Percentiles rank a stretch among this genome's conserved stretches.
phyloP scores from a whole-genome alignment of 1,284 basidiomycete species.

The Cryptococcus wingfieldii region DNA sequence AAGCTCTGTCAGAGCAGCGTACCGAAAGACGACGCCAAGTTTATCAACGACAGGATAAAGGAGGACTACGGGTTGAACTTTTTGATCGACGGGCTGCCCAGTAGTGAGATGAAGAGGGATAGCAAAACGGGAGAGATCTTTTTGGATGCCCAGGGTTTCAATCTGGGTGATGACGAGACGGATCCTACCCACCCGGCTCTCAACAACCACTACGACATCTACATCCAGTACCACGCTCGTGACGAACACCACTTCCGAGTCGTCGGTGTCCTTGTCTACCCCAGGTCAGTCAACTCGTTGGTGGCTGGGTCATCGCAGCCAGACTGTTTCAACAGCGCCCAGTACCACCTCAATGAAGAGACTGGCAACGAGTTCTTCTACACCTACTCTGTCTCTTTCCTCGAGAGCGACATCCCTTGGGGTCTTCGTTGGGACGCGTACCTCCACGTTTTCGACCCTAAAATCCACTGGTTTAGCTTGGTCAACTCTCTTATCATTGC shows the following conservation, averaged over 20 bases:
- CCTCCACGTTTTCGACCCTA: constrained; percentile 60
- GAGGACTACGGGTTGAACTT: constrained; percentile 95
- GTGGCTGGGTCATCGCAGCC: constrained; percentile 24
- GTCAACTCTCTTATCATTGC: constrained; percentile 90
- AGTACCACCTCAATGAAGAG: constrained; percentile 63
- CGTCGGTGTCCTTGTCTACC: constrained; percentile 90
- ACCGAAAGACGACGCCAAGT: constrained; percentile 68
- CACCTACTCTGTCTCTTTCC: constrained; percentile 86
- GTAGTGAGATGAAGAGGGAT: constrained; percentile 84
- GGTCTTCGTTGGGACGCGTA: constrained; percentile 89
- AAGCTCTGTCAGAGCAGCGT: constrained; percentile 67
- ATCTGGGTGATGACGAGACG: constrained; percentile 37
- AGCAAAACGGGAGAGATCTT: constrained; percentile 71
- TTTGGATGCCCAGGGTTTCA: constrained; percentile 69
- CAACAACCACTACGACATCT: constrained; percentile 74
- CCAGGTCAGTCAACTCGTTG: constrained; percentile 53
- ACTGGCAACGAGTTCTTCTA: constrained; percentile 69
- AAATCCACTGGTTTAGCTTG: constrained; percentile 74
- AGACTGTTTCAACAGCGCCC: constrained; percentile 40
- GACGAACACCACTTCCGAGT: constrained; percentile 67
- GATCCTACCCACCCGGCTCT: constrained; percentile 61
- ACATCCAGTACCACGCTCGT: constrained; percentile 71
- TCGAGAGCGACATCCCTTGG: constrained; percentile 82
- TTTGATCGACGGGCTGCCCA: constrained; percentile 90
- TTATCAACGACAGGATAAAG: constrained; percentile 84